Conservation (phyloP, 768 basidiomycete genomes). For the Suillus subaureus region DNA sequence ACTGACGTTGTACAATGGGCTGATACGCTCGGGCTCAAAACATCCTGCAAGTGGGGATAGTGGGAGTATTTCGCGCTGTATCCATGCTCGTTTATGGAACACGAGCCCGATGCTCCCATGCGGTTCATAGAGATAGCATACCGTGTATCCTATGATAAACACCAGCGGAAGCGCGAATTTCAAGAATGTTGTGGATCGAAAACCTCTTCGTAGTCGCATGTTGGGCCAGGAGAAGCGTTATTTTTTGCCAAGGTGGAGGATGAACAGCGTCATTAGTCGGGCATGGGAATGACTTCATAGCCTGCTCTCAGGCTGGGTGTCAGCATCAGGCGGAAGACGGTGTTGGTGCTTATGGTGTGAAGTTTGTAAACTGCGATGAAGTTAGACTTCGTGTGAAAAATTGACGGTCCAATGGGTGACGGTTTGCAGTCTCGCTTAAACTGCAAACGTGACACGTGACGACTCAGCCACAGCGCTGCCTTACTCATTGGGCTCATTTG, state of each 20-base stretch:
- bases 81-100: slow-evolving; percentile 77
- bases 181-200: slow-evolving; percentile 35
- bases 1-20: slow-evolving; percentile 68
- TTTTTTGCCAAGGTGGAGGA: not conserved
- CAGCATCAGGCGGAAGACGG: not conserved
- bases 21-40: slow-evolving; percentile 63
- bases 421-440: no score
- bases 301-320: not conserved
- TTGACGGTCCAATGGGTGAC: no score
- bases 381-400: no score
- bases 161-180: slow-evolving; percentile 45
- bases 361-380: not conserved
- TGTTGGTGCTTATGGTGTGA: not conserved
- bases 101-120: slow-evolving; percentile 75
- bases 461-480: no score
- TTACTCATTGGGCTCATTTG: no score
- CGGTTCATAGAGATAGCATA: slow-evolving; percentile 66
- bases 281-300: not conserved
- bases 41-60: slow-evolving; percentile 71
- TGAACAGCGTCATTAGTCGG: not conserved
- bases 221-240: not conserved
- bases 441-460: no score
- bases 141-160: slow-evolving; percentile 32
- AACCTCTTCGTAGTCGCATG: slow-evolving; percentile 37
- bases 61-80: slow-evolving; percentile 65